phyloP scores from a whole-genome alignment of 2,329 filamentous ascomycete species.

The Pseudocercospora fuligena region DNA sequence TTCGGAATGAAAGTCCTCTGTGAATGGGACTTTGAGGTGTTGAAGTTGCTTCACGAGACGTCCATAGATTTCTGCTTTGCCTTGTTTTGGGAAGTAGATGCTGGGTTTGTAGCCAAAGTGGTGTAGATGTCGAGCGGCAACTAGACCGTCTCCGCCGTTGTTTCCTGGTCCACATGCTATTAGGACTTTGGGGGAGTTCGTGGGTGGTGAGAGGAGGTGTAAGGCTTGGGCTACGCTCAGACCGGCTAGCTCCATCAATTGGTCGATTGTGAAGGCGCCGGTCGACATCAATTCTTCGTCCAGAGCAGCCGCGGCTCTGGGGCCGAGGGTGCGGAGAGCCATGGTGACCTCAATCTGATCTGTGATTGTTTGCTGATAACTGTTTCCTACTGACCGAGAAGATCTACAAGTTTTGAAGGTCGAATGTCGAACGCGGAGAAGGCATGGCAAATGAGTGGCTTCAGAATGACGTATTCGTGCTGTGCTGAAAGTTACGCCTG shows the following conservation, averaged over 20 bases:
- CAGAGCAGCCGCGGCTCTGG: constrained; percentile 84
- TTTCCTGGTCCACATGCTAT: constrained; percentile 88
- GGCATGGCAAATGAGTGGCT: too few species aligned
- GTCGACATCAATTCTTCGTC: constrained; percentile 94
- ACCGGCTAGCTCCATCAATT: constrained; percentile 95
- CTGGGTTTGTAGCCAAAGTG: constrained; percentile 90
- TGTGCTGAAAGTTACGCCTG: neutral
- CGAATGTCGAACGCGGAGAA: neutral
- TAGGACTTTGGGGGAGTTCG: constrained; percentile 72
- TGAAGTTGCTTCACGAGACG: constrained; percentile 83
- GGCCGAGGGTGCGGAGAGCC: constrained; percentile 67
- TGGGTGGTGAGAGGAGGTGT: constrained; percentile 79
- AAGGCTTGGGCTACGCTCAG: constrained; percentile 92
- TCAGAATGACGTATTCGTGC: neutral
- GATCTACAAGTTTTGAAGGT: neutral
- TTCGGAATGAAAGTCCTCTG: constrained; percentile 74
- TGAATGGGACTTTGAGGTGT: constrained; percentile 82
- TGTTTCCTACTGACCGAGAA: too few species aligned
- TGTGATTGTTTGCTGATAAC: neutral
- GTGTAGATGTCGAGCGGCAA: constrained; percentile 87
- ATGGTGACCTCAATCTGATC: constrained; percentile 19
- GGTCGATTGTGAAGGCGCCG: constrained; percentile 87
- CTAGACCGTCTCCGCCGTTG: constrained; percentile 86
- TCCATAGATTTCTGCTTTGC: constrained; percentile 88
- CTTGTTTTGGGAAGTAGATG: constrained; percentile 91